Evolutionary conservation across 2,329 filamentous ascomycete species (phyloP), one percentile per base, ranked within the genome.

Genomic region (Exutisphaerella laricina): DNA sequence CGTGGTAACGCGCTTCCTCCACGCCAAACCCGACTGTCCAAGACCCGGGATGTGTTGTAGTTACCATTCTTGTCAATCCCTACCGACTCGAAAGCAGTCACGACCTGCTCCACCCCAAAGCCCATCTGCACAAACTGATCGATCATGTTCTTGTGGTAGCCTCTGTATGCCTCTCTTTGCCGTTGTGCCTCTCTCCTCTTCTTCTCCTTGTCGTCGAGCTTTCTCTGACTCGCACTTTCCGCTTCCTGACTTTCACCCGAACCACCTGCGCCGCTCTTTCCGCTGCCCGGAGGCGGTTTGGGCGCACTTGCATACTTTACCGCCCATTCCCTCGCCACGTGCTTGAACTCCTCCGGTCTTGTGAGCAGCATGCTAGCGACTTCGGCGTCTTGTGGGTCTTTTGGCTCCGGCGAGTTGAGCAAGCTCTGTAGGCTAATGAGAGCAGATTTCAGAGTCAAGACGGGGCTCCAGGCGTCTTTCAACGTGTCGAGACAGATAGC

Each of bases 401-500:
- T 94, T 0, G 92, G 90, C 64, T 98, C 94, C 3, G 92, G 92
- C 13, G 83, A 87, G 68, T 88, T 88, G 59, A 98, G 85, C 13
- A 98, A 80, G 54, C 89, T 90, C 65, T 95, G 89, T 22, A 98
- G 75, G 20, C 89, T 96, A 46, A 98, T 81, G 33, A 98, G 79
- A 26, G 90, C 88, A 14, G 88, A 94, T 70, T 96, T 97, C 66
- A 98, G 90, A 10, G 90, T 98, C 48, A 96, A 78, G 17, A 98
- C 89, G 0, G 92, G 92, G 4, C 90, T 95, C 92, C 92, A 98
- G 56, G 85, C 88, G 9, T 78, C 78, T 7, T 85, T 83, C 12
- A 98, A 77, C 0, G 89, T 97, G 63, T 98, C 92, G 41, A 98
- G 80, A 61, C 92, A 98, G 64, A 98, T 98, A 18, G 89, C 90